These are phyloP conservation scores for Tricholoma matsutake DNA, from an alignment of 768 basidiomycete species.

Conservation along the genomic window DNA sequence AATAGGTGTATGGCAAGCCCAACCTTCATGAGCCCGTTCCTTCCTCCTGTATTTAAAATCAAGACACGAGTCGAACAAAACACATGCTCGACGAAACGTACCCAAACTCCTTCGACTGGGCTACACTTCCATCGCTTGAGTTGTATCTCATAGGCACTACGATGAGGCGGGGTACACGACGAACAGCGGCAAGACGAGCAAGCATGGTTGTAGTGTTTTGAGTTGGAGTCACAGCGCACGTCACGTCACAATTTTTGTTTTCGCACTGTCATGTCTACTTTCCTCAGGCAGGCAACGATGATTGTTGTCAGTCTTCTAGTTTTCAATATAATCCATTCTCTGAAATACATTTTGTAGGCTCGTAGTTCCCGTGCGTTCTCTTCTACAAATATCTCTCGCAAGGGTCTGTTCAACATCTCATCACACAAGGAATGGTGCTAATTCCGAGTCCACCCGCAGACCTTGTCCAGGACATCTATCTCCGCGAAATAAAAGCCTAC, in stretches of 20 bases:
- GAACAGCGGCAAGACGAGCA: slow-evolving; percentile 36
- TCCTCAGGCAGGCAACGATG: slow-evolving; percentile 57
- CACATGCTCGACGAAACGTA: slow-evolving; percentile 26
- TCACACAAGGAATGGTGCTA: slow-evolving; percentile 8
- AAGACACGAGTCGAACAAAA: slow-evolving; percentile 13
- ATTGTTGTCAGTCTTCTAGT: slow-evolving; percentile 37
- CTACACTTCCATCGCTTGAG: slow-evolving; percentile 58
- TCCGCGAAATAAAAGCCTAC: slow-evolving; percentile 88
- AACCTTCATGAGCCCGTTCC: slow-evolving; percentile 66
- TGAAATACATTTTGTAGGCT: slow-evolving; percentile 34
- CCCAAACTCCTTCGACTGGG: slow-evolving; percentile 63
- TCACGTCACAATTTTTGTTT: slow-evolving; percentile 46
- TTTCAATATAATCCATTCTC: neutral
- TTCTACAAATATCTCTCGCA: slow-evolving; percentile 56
- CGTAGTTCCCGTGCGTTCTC: slow-evolving; percentile 56
- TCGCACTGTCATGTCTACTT: slow-evolving; percentile 59
- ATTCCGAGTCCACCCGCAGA: slow-evolving; percentile 60
- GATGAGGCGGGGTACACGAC: slow-evolving; percentile 39
- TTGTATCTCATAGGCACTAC: slow-evolving; percentile 35
- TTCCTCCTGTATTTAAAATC: slow-evolving; percentile 48
- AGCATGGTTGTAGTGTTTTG: slow-evolving; percentile 38
- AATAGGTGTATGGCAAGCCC: neutral
- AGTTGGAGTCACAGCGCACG: slow-evolving; percentile 21
- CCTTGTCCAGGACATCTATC: slow-evolving; percentile 88
- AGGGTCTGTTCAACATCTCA: slow-evolving; percentile 44